Conservation (phyloP, 2,329 filamentous ascomycete species). For the Alternaria brassicae region DNA sequence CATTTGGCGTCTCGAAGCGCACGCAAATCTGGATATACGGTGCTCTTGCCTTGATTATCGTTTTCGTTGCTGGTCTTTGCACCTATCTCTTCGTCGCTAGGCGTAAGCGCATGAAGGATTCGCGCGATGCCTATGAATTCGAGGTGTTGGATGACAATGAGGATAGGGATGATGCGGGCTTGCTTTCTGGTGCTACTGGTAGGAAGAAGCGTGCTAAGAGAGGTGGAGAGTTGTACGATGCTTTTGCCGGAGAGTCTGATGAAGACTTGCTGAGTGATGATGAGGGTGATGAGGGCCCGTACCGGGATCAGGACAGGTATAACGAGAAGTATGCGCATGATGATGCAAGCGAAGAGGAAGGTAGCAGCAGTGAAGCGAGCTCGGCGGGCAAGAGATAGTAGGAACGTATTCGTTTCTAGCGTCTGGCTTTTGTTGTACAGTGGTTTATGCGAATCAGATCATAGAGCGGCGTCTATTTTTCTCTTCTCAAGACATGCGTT, state of each 20-base stretch:
- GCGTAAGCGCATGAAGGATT: slow-evolving; percentile 75
- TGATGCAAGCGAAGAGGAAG: slow-evolving; percentile 31
- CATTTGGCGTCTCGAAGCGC: slow-evolving; percentile 84
- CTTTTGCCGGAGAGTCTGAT: slow-evolving; percentile 92
- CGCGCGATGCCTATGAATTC: slow-evolving; percentile 89
- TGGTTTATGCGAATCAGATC: slow-evolving; percentile 11
- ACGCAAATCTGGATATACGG: slow-evolving; percentile 96
- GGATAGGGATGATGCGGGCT: slow-evolving; percentile 60
- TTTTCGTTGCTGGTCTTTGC: slow-evolving; percentile 83
- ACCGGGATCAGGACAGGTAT: slow-evolving; percentile 41
- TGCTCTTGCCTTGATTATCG: slow-evolving; percentile 79
- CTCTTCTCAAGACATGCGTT: background rate
- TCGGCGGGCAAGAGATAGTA: slow-evolving; percentile 39
- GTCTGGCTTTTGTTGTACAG: slow-evolving; percentile 2
- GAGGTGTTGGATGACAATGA: slow-evolving; percentile 89
- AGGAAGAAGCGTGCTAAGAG: slow-evolving; percentile 61
- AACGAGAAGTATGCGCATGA: slow-evolving; percentile 44
- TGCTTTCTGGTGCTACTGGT: slow-evolving; percentile 46
- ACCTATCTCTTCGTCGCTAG: slow-evolving; percentile 82
- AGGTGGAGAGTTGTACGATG: slow-evolving; percentile 94
- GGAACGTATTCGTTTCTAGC: background rate
- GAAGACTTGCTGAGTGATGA: slow-evolving; percentile 66
- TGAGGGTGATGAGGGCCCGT: slow-evolving; percentile 48
- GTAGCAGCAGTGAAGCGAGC: slow-evolving; percentile 29
- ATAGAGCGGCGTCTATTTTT: slow-evolving; percentile 28